These are phyloP conservation scores for Xerophyta viscosa DNA, from an alignment of 106 monocot species.

Conservation along the genomic window DNA sequence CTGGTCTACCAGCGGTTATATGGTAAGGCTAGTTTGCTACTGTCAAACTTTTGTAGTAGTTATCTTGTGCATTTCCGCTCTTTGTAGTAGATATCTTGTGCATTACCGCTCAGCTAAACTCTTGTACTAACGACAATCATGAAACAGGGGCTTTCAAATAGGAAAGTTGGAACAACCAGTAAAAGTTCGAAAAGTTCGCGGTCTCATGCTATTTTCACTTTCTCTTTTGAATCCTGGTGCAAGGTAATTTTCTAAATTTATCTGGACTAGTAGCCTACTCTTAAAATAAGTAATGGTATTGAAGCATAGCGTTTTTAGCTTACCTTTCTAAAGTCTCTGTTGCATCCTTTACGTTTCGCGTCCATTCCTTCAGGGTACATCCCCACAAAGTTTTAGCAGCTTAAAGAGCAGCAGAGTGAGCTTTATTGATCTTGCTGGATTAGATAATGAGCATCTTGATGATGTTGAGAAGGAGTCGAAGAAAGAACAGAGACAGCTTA, in stretches of 20 bases:
- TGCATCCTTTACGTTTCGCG: no score
- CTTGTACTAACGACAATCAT: background rate
- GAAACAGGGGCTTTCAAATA: conserved; percentile 80
- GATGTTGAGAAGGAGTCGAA: conserved; percentile 30
- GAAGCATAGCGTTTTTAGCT: no score
- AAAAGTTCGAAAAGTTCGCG: conserved; percentile 88
- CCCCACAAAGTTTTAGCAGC: conserved; percentile 59
- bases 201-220: conserved; percentile 84
- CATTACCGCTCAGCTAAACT: no score
- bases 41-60: no score
- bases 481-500: conserved; percentile 55
- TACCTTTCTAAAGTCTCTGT: no score
- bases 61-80: no score
- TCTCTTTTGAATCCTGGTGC: conserved; percentile 85
- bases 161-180: conserved; percentile 91
- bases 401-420: conserved; percentile 79
- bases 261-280: background rate
- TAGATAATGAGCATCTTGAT: conserved; percentile 42
- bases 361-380: conserved; percentile 30
- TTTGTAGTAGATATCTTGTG: no score
- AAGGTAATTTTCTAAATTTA: conserved; percentile 39
- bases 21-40: no score
- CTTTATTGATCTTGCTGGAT: conserved; percentile 93
- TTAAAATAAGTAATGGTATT: no score
- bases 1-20: no score